These are phyloP conservation scores for Epichloe coenophiala DNA, from an alignment of 2,329 filamentous ascomycete species.

Conservation along the genomic window DNA sequence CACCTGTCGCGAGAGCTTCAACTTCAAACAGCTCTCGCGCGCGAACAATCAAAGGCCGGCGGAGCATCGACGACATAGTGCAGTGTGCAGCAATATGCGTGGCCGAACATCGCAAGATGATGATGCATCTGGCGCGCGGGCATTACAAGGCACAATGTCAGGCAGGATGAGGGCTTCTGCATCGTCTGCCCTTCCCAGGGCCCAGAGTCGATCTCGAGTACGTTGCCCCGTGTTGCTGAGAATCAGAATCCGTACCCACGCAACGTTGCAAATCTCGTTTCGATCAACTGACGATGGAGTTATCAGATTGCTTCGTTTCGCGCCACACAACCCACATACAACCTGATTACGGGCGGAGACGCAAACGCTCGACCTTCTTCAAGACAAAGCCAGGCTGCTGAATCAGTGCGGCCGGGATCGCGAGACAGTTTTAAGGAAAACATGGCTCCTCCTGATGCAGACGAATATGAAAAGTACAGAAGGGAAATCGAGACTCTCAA, in stretches of 20 bases:
- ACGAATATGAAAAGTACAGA: conserved; percentile 44
- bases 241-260: conserved; percentile 1
- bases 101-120: conserved; percentile 19
- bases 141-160: conserved; percentile 16
- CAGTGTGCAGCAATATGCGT: conserved; percentile 17
- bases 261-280: neutral
- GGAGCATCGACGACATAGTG: neutral
- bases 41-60: neutral
- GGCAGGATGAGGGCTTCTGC: conserved; percentile 21
- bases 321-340: conserved; percentile 42
- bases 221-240: conserved; percentile 8
- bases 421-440: conserved; percentile 48
- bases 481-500: conserved; percentile 63
- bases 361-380: conserved; percentile 24
- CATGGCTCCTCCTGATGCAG: conserved; percentile 42
- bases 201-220: conserved; percentile 26
- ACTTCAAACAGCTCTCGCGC: neutral
- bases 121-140: conserved; percentile 14
- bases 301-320: conserved; percentile 32
- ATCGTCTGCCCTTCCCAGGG: conserved; percentile 22
- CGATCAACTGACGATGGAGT: neutral
- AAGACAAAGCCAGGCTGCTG: conserved; percentile 25
- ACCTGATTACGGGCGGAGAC: conserved; percentile 43
- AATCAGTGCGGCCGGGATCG: conserved; percentile 33
- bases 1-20: conserved; percentile 1